Base-by-base conservation (phyloP, 768 basidiomycete genomes). In the Paxillus ammoniavirescens region DNA sequence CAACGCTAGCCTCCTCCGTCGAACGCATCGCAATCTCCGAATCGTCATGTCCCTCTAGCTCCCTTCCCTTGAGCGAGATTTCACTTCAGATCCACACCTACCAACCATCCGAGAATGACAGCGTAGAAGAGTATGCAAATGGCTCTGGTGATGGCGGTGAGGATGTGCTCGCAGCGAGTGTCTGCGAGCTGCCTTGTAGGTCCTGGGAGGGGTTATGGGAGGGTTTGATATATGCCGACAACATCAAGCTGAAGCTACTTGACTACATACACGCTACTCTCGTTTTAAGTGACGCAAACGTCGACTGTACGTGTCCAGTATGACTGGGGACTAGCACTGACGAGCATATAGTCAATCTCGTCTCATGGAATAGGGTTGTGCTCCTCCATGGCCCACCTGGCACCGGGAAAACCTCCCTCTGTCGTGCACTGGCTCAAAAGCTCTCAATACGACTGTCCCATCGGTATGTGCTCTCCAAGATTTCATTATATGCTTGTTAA, bases 381-480 rank as follows among this genome's bases (percentile, higher is more conserved):
- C 75, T 99, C 8, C 76, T 99, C 13, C 95, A 98, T 66, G 97
- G 97, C 0, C 97, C 97, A 21, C 97, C 97, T 2, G 97, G 97
- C 0, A 98, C 97, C 2, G 96, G 97, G 12, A 98, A 99, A 74
- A 98, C 97, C 0, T 93, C 91, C 1, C 76, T 99, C 2, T 98
- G 94, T 66, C 82, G 93, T 40, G 96, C 96, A 9, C 77, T 99
- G 6, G 93, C 97, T 1, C 97, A 99, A 61, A 99, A 98, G 62
- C 77, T 98, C 9, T 86, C 94, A 0, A 92, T 98, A 55, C 83
- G 97, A 28, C 77, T 98, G 8, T 89, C 90, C 0, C 84, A 91
- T 64, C 79, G 89, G 93, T 90, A 52, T 40, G 78, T 64, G 33
- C 21, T 18, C 13, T 49, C 57, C 36, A 17, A 28, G 15, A 10